A percentile compares a stretch with the other conserved stretches of the same genome.
Evolutionary conservation across 805 yeast species (phyloP).

Genomic region (Candida arabinofermentans): DNA sequence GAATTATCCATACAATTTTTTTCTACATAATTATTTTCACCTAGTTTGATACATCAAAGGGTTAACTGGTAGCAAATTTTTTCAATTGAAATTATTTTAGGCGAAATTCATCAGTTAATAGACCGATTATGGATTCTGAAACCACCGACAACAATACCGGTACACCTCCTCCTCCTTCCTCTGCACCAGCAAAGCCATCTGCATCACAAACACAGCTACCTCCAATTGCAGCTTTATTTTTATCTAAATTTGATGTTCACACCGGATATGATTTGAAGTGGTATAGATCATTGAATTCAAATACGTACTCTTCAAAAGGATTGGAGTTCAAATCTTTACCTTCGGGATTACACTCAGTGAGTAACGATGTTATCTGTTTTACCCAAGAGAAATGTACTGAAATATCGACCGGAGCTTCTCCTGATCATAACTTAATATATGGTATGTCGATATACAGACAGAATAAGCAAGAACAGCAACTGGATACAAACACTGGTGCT

Average conservation of each 20-base stretch:
- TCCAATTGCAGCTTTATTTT: conserved; percentile 40
- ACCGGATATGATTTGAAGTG: conserved; percentile 47
- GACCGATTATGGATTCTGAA: neutral
- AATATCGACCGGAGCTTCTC: conserved; percentile 13
- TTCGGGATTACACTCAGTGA: conserved; percentile 57
- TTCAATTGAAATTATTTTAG: neutral
- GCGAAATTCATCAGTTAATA: neutral
- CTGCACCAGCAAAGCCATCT: neutral
- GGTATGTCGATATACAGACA: conserved; percentile 53
- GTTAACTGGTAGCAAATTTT: too few relatives aligned
- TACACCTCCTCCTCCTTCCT: neutral
- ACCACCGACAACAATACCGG: neutral
- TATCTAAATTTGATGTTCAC: conserved; percentile 49
- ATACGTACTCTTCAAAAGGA: conserved; percentile 32
- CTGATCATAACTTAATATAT: conserved; percentile 28
- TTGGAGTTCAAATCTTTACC: conserved; percentile 66
- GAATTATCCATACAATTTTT: too few relatives aligned
- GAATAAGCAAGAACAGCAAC: conserved; percentile 23
- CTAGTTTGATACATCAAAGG: neutral
- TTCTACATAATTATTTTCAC: neutral
- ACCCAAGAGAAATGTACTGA: conserved; percentile 24
- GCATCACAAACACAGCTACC: conserved; percentile 11
- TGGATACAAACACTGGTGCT: conserved; percentile 9
- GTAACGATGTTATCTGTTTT: conserved; percentile 52
- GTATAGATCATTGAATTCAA: conserved; percentile 31